These are phyloP conservation scores for Escallonia rubra DNA, from an alignment of 129 eudicot genomes.

Conservation along the genomic window DNA sequence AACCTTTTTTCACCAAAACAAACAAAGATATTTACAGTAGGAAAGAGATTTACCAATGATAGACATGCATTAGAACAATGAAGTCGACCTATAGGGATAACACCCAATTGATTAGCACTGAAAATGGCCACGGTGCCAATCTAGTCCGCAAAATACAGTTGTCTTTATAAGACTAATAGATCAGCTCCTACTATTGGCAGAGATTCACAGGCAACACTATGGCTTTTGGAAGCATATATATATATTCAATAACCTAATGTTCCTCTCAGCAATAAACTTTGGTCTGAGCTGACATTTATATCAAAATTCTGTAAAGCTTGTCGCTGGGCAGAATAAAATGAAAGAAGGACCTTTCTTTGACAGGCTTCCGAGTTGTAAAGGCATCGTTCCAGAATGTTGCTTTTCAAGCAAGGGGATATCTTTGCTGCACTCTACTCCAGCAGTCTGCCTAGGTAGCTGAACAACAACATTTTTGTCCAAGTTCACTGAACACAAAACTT, in stretches of 20 bases:
- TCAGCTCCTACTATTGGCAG: background rate
- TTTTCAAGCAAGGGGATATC: conserved; percentile 10
- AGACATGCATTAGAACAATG: too few species aligned
- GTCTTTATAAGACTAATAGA: background rate
- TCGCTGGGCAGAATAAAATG: background rate
- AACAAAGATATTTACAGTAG: too few species aligned
- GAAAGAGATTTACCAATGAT: too few species aligned
- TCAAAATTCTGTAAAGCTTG: background rate
- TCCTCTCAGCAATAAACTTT: too few species aligned
- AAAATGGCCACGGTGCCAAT: too few species aligned
- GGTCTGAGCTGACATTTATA: too few species aligned
- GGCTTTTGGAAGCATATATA: background rate
- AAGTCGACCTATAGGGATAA: too few species aligned
- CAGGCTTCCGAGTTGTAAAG: conserved; percentile 19
- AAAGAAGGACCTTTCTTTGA: conserved; percentile 31
- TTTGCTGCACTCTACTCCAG: conserved; percentile 7
- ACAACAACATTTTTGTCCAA: conserved; percentile 13
- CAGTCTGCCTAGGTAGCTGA: conserved; percentile 4
- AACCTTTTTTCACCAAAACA: too few species aligned
- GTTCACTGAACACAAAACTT: background rate
- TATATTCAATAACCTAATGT: background rate
- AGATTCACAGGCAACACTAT: background rate
- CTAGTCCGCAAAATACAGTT: too few species aligned
- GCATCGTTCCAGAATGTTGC: background rate
- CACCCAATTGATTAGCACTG: too few species aligned